Evolutionary conservation across 2,329 filamentous ascomycete genomes (phyloP).

Genomic region (Alternaria tenuissima): DNA sequence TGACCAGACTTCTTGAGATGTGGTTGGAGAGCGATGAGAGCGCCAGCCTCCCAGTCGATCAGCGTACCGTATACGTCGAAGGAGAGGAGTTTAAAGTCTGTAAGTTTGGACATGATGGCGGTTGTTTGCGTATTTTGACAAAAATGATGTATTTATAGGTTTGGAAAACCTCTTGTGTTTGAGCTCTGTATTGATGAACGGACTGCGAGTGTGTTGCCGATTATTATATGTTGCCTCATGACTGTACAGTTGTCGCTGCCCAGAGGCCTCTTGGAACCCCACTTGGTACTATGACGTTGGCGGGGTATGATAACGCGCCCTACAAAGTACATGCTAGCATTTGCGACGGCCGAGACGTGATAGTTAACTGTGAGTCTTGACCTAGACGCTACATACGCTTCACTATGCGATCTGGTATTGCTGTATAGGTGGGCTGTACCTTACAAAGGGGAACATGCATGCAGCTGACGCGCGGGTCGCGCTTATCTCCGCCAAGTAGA

Average conservation of each 20-base stretch:
- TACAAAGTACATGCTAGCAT: conserved; percentile 12
- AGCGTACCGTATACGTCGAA: conserved; percentile 85
- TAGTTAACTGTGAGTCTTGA: background rate
- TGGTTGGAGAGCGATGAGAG: conserved; percentile 63
- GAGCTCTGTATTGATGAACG: background rate
- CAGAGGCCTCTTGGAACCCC: conserved; percentile 14
- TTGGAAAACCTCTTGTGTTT: background rate
- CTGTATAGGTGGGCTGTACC: background rate
- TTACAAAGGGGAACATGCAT: background rate
- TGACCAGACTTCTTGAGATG: conserved; percentile 52
- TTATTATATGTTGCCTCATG: background rate
- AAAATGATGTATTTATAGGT: background rate
- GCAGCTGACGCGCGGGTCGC: background rate
- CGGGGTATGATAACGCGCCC: conserved; percentile 26
- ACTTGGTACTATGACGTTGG: conserved; percentile 24
- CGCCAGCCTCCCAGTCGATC: conserved; percentile 78
- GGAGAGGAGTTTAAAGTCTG: conserved; percentile 63
- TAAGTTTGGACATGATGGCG: conserved; percentile 44
- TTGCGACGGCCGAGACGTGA: background rate
- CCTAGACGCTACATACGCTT: conserved; percentile 13
- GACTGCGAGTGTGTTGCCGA: background rate
- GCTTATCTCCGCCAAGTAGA: background rate
- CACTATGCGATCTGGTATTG: background rate
- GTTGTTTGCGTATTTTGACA: background rate
- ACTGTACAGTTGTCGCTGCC: conserved; percentile 1